Evolutionary conservation across 1,284 basidiomycete genomes (phyloP), one percentile per base, ranked within the genome.

Genomic region (Fomitiporia mediterranea): DNA sequence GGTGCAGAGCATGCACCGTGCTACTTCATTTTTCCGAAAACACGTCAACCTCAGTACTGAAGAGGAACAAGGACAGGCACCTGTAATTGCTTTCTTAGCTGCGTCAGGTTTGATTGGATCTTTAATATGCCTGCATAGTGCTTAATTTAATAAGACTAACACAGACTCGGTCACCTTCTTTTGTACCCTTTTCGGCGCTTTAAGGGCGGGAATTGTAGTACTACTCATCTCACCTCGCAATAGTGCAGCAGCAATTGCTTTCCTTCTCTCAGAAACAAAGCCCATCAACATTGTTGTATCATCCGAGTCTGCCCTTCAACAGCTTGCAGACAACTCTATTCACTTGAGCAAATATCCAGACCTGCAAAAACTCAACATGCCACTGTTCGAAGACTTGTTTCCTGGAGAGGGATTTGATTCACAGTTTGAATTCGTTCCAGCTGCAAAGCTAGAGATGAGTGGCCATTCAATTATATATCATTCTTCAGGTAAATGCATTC

Each of bases 51-150:
- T 30, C 34, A 19, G 21, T 6, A 23, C 4, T 43, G 21, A 43
- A 15, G 37, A 11, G 9, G 35, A 21, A 8, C 6, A 13, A 2
- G 23, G 32, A 21, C 38, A 17, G 17, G 25, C 30, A 61, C 55
- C 52, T 32, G 46, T 63, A 2, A 32, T 67, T 13, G 66, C 63
- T 6, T 58, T 61, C 8, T 23, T 67, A 7, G 65, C 63, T 9
- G 58, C 60, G 15, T 53, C 63, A 28, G 65, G 66, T 66, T 23
- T 28, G 64, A 55, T 11, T n/a, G n/a, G n/a, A n/a, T n/a, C n/a
- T 46, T 15, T 19, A 37, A 8, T 32, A 17, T 9, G 9, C 27
- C 2, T 49, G 2, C 25, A 9, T 8, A n/a, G 13, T 4, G 5
- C 35, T 40, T 23, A n/a, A 27, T 8, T 35, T 39, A 30, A 35